phyloP scores from a whole-genome alignment of 2,329 filamentous ascomycete genomes.

The Penicillium sclerotiorum region DNA sequence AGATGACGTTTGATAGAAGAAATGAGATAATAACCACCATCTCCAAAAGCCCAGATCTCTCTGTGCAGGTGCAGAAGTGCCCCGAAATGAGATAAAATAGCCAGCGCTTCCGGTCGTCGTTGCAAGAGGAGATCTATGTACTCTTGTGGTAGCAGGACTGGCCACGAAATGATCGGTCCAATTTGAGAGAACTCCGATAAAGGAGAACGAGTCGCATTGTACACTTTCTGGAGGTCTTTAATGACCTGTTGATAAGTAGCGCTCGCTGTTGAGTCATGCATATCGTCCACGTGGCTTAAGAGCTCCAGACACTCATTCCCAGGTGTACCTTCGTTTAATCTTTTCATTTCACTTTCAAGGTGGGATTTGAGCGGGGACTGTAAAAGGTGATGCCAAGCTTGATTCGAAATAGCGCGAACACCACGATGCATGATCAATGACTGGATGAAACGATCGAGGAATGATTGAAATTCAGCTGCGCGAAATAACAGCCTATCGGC shows the following conservation, averaged over 20 bases:
- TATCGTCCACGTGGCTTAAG: conserved; percentile 2
- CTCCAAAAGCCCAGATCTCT: conserved; percentile 38
- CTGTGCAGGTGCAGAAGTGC: conserved; percentile 38
- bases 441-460: conserved; percentile 30
- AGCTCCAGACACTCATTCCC: neutral
- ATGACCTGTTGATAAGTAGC: conserved; percentile 2
- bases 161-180: conserved; percentile 22
- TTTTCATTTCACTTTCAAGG: neutral
- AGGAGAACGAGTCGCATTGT: neutral
- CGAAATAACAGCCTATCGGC: conserved; percentile 51
- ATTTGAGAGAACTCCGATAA: conserved; percentile 3
- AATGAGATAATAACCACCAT: conserved; percentile 33
- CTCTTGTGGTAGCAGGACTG: conserved; percentile 28
- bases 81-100: conserved; percentile 44
- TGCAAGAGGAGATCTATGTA: conserved; percentile 35
- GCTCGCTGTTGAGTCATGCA: conserved; percentile 6
- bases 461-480: conserved; percentile 40
- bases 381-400: conserved; percentile 15
- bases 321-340: conserved; percentile 9
- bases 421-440: conserved; percentile 32
- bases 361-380: conserved; percentile 15
- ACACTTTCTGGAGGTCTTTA: neutral
- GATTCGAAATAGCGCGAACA: conserved; percentile 21
- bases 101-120: conserved; percentile 35
- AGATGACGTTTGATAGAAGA: conserved; percentile 25